Percentiles rank a stretch among this genome's conserved stretches.
These are phyloP conservation scores for Ilyonectria sp. DNA, from an alignment of 2,329 filamentous ascomycete genomes.

Conservation along the genomic window DNA sequence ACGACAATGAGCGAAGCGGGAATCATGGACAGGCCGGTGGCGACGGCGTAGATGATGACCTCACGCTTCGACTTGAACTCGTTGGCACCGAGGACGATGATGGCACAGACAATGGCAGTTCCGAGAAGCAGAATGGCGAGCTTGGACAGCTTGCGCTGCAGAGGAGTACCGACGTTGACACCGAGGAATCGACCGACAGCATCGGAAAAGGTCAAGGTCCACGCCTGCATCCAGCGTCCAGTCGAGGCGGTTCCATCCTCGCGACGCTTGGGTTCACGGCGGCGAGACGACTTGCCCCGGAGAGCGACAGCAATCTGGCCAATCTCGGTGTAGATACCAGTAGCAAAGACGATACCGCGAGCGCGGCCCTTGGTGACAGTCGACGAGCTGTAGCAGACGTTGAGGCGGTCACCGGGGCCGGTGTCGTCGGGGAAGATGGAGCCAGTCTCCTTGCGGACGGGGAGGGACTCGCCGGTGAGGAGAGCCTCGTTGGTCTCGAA, in stretches of 20 bases:
- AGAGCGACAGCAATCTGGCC: constrained; percentile 71
- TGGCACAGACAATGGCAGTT: constrained; percentile 77
- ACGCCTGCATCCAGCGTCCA: constrained; percentile 54
- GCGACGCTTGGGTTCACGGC: constrained; percentile 57
- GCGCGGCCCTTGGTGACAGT: constrained; percentile 74
- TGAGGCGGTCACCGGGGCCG: constrained; percentile 71
- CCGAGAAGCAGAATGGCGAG: constrained; percentile 77
- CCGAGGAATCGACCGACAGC: constrained; percentile 76
- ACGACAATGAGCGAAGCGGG: constrained; percentile 65
- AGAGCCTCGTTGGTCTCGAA: constrained; percentile 78
- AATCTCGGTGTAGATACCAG: constrained; percentile 74
- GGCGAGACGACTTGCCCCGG: constrained; percentile 54
- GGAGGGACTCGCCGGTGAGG: constrained; percentile 75
- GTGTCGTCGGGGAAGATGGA: constrained; percentile 59
- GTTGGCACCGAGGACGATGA: constrained; percentile 79
- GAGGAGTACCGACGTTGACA: constrained; percentile 77
- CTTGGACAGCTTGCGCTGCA: constrained; percentile 79
- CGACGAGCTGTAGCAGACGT: constrained; percentile 75
- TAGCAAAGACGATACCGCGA: constrained; percentile 73
- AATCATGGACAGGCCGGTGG: constrained; percentile 65
- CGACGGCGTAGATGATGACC: constrained; percentile 71
- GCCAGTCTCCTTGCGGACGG: constrained; percentile 68
- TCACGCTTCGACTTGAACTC: constrained; percentile 66
- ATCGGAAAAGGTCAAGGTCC: constrained; percentile 62
- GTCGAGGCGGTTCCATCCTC: constrained; percentile 58